Base-by-base conservation (phyloP, 139 green algal genomes). In the Raphidocelis subcapitata region DNA sequence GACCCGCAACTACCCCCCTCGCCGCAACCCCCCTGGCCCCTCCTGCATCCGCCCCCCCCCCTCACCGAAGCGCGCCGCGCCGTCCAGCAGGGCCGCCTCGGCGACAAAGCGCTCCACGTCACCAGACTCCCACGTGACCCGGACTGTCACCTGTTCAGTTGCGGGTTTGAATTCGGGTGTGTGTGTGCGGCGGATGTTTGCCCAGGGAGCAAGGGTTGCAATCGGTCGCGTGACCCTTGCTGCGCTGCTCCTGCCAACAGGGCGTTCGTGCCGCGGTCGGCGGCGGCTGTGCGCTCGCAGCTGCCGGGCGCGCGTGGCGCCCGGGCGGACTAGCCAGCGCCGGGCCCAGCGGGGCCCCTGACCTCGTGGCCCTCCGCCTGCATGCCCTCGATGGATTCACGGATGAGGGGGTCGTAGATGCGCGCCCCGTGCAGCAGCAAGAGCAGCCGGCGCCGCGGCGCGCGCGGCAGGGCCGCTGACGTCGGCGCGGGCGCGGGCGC, bases 341-440 rank as follows among this genome's bases (percentile, higher is more conserved):
- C n/a, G n/a, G n/a, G n/a, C n/a, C n/a, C n/a, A n/a, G n/a, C n/a
- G n/a, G n/a, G n/a, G n/a, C n/a, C n/a, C 16, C 67, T 0, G 28
- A 78, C 72, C 62, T 78, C 26, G 36, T 78, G 72, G 14, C 72
- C 72, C 35, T 78, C 51, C 1, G 26, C 46, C 62, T 77, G 52
- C 2, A 62, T 14, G 26, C 28, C 23, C 1, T 60, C 5, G 35
- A 74, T 35, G 3, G 46, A 73, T 23, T 70, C 55, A 16, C 73
- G 56, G 24, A 84, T 47, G 5, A 66, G 63, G 0, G 51, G 16
- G 56, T 84, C 68, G 29, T 80, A 68, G 1, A 76, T 73, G 2
- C 79, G 73, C 59, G 81, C 81, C 55, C 79, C 79, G 69, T 84
- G 79, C 51, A 84, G 61, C 29, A 84, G 75, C 21, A 84, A 16